Base-by-base conservation (phyloP, 2,329 filamentous ascomycete species). In the Elsinoe fawcettii region DNA sequence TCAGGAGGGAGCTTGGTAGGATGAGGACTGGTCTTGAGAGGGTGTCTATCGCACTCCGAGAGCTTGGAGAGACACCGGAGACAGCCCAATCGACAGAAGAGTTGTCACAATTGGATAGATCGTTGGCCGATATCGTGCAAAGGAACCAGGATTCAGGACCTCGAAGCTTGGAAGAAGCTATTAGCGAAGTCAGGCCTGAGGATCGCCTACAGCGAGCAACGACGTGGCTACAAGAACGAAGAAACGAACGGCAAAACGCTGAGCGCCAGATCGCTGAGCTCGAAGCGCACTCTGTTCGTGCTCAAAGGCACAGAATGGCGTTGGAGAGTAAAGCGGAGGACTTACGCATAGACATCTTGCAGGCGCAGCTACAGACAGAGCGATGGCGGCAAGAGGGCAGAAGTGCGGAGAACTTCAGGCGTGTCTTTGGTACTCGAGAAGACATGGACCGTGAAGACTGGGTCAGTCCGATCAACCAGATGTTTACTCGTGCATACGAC, bases 351-450 rank as follows among this genome's bases (percentile, higher is more conserved):
- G 47, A 51, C 30, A 30, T 51, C 11, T 20, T 51, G 3, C 47
- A 51, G 20, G 47, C 12, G n/a, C 59, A 58, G 8, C 60, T 64
- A 16, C 58, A 62, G 11, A 62, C 63, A 6, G 60, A 63, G 22
- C 59, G 60, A 4, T 63, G 63, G 7, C 65, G 67, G 47, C 66
- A 65, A 16, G 69, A 71, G 43, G 64, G 69, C 37, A 63, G 67
- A 8, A 69, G 67, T 2, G 64, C 66, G 4, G 69, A 72, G 51
- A 71, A 71, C 49, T 71, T 70, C 57, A 64, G 67, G 51, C 67
- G 75, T 8, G 63, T 77, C 0, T 78, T 77, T 58, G 76, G 76
- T 12, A 72, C 72, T 0, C 65, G 74, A 9, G 75, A 78, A 60
- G 74, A 77, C 9, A 67, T 77, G 54, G 65, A 73, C n/a, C 70